Evolutionary conservation across 2,329 filamentous ascomycete species (phyloP).

Genomic region (Penicillium digitatum): DNA sequence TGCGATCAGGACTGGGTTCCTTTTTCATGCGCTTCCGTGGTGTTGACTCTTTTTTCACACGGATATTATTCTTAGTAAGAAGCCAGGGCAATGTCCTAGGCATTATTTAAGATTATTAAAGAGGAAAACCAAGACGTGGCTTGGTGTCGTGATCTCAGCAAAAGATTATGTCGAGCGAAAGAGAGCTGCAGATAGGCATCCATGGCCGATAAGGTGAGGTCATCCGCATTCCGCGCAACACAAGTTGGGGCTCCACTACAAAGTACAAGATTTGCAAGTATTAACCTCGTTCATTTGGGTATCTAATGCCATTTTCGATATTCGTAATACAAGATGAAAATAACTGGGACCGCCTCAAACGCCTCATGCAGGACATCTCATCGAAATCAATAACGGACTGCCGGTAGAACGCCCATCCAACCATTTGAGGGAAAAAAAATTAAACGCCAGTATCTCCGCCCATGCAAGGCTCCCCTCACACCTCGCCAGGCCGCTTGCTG

Average conservation of each 20-base stretch:
- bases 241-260: neutral
- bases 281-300: conserved; percentile 15
- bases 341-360: conserved; percentile 3
- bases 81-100: conserved; percentile 29
- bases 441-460: conserved; percentile 13
- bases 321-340: conserved; percentile 10
- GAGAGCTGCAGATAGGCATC: conserved; percentile 11
- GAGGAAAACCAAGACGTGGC: neutral
- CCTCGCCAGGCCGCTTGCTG: conserved; percentile 71
- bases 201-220: conserved; percentile 21
- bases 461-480: conserved; percentile 14
- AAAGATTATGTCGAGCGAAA: neutral
- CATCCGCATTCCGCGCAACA: conserved; percentile 6
- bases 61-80: conserved; percentile 4
- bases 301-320: conserved; percentile 15
- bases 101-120: conserved; percentile 10
- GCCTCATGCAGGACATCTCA: conserved; percentile 6
- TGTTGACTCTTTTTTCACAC: conserved; percentile 17
- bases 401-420: conserved; percentile 16
- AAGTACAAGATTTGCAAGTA: neutral
- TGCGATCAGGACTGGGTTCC: conserved; percentile 12
- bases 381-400: conserved; percentile 7
- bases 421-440: conserved; percentile 5
- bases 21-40: conserved; percentile 23
- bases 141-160: neutral